Conservation (phyloP, 2,329 filamentous ascomycete species). For the Elsinoe arachidis region DNA sequence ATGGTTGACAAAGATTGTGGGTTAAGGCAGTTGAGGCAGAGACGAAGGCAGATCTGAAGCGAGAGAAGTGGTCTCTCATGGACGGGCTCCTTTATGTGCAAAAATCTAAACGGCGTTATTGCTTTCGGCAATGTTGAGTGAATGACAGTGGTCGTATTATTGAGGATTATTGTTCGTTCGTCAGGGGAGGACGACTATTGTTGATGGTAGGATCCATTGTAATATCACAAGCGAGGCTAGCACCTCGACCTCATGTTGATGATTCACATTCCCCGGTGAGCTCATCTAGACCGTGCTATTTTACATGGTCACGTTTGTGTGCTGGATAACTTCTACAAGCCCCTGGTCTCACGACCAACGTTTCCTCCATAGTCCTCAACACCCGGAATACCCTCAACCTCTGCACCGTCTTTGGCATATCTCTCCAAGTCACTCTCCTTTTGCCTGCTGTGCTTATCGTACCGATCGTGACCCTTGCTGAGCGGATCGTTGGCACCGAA, state of each 20-base stretch:
- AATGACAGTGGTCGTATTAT: too few species aligned
- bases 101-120: too few species aligned
- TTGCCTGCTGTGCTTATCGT: conserved; percentile 32
- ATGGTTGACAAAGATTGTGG: too few species aligned
- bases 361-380: conserved; percentile 23
- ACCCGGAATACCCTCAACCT: conserved; percentile 24
- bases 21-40: too few species aligned
- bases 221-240: not conserved
- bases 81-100: too few species aligned
- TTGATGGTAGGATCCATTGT: too few species aligned
- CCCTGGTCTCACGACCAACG: not conserved
- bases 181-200: too few species aligned
- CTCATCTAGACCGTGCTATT: not conserved
- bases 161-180: too few species aligned
- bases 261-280: not conserved
- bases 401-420: conserved; percentile 30
- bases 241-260: not conserved
- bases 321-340: not conserved
- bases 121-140: too few species aligned
- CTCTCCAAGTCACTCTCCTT: conserved; percentile 32
- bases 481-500: conserved; percentile 26
- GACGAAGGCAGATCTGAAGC: too few species aligned
- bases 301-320: not conserved
- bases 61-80: too few species aligned
- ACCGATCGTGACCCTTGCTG: conserved; percentile 31